Evolutionary conservation across 1,284 basidiomycete genomes (phyloP).

Genomic region (Rhodotorula sp.): DNA sequence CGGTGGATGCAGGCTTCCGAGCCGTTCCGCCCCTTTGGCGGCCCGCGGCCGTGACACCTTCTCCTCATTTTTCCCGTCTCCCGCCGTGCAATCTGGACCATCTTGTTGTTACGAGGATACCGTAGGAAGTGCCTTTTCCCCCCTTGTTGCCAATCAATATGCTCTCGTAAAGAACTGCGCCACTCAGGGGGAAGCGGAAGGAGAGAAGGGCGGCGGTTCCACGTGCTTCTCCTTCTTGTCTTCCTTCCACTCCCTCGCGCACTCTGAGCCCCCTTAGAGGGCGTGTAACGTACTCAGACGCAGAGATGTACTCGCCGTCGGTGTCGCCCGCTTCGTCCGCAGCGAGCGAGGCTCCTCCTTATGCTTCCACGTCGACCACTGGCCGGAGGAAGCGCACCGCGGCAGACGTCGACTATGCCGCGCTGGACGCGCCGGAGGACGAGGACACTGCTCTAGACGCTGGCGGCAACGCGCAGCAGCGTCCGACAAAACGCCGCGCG

Average conservation of each 20-base stretch:
- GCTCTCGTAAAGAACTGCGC: too few relatives aligned
- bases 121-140: neutral
- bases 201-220: too few relatives aligned
- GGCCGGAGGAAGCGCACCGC: neutral
- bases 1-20: slow-evolving; percentile 1
- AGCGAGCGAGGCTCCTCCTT: neutral
- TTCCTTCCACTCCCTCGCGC: too few relatives aligned
- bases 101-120: neutral
- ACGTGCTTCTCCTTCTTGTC: too few relatives aligned
- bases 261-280: too few relatives aligned
- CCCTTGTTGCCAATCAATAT: neutral
- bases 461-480: neutral
- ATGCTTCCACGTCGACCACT: neutral
- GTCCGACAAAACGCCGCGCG: slow-evolving; percentile 1
- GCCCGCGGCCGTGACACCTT: neutral
- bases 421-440: neutral
- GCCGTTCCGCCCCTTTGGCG: slow-evolving; percentile 1
- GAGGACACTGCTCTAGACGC: neutral
- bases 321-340: neutral
- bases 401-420: neutral
- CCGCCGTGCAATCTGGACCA: neutral
- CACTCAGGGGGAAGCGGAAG: too few relatives aligned
- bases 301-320: neutral
- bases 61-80: neutral
- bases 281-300: neutral